Evolutionary conservation across 2,329 filamentous ascomycete species (phyloP).

Genomic region (Fusarium anthophilum): DNA sequence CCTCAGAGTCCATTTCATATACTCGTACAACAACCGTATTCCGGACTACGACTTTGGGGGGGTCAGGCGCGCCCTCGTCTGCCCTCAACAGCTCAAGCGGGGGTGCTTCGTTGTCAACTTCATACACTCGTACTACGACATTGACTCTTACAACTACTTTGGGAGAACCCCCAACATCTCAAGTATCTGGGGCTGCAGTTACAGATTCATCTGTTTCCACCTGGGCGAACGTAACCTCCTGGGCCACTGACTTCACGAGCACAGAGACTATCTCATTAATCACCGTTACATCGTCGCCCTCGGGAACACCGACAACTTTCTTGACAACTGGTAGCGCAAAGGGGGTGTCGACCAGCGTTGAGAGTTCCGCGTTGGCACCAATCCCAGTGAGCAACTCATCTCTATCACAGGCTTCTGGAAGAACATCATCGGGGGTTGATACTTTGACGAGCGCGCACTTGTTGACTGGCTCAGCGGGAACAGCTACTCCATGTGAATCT

Average conservation of each 20-base stretch:
- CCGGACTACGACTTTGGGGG: neutral
- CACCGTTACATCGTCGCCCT: neutral
- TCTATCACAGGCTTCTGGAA: slow-evolving; percentile 4
- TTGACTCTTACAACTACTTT: slow-evolving; percentile 1
- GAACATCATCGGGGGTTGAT: slow-evolving; percentile 6
- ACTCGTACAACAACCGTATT: slow-evolving; percentile 12
- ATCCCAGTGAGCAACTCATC: slow-evolving; percentile 29
- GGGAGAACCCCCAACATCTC: slow-evolving; percentile 18
- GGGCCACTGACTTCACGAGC: slow-evolving; percentile 5
- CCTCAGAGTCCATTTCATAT: slow-evolving; percentile 1
- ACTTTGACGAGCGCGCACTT: slow-evolving; percentile 12
- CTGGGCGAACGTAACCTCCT: slow-evolving; percentile 32
- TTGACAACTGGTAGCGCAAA: slow-evolving; percentile 1
- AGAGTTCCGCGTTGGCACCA: slow-evolving; percentile 10
- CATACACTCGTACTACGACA: slow-evolving; percentile 5
- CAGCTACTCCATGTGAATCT: slow-evolving; percentile 21
- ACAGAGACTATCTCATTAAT: slow-evolving; percentile 8
- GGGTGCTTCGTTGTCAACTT: neutral
- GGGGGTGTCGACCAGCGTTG: slow-evolving; percentile 12
- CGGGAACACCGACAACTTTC: neutral
- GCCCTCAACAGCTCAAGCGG: neutral
- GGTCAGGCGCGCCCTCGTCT: neutral
- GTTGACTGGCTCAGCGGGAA: neutral
- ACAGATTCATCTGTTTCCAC: slow-evolving; percentile 11
- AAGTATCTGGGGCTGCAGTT: slow-evolving; percentile 19